Evolutionary conservation across 2,329 filamentous ascomycete genomes (phyloP), one percentile per base, ranked within the genome.

Genomic region (Diaporthe vexans): DNA sequence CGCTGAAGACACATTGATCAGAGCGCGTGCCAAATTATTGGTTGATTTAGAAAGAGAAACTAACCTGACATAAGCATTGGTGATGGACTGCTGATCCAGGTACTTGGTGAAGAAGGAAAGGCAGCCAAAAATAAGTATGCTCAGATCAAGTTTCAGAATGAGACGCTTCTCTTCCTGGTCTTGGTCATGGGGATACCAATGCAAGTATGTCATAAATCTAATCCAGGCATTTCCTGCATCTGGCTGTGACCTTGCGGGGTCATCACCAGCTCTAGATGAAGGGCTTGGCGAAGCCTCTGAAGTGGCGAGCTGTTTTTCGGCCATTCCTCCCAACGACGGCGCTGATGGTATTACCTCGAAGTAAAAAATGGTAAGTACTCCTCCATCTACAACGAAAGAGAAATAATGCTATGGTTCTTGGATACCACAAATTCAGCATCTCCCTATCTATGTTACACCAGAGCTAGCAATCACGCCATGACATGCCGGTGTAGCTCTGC

Each of bases 51-150:
- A 21, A 10, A 3, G 1, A 43, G 15, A 11, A 19, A 77, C 78
- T 8, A 76, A 81, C 82, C 79, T 83, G 26, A 83, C 81, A 72
- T 82, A 83, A 52, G 81, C 82, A 29, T 83, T 83, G 65, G 82
- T 83, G n/a, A 83, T 77, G 3, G 81, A 81, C 29, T 81, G 80
- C 56, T 83, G 82, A 63, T 84, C 82, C 8, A 84, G 78, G 70
- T 84, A 84, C 59, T 84, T 84, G 5, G 82, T 84, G 72, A 84
- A 84, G 76, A 84, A 84, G 10, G 80, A 83, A 5, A 84, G 75
- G 33, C 83, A 84, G 0, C 83, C 83, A 75, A 83, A 84, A 10
- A 84, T 76, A 26, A 84, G 77, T 51, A 84, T 83, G 71, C 80
- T 80, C 8, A 84, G 75, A 68, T 84, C 83, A 7, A 84, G 81